phyloP scores from a whole-genome alignment of 371 early-diverging fungal species.

The Mucor irregularis region DNA sequence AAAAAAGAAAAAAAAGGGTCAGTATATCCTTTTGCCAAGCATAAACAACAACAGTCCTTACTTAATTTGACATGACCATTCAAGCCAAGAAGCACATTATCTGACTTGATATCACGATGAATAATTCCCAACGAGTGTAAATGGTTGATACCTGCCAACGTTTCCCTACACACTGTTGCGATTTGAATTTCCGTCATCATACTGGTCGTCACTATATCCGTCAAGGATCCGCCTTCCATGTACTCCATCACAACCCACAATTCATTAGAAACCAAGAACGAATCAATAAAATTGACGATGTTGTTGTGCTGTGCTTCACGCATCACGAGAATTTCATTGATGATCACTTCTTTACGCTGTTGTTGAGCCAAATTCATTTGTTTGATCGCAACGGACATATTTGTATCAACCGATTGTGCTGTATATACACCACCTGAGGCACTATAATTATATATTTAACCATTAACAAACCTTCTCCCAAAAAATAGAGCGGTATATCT shows the following conservation, averaged over 20 bases:
- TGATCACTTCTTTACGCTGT: slow-evolving; percentile 87
- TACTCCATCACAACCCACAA: slow-evolving; percentile 91
- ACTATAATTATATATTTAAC: slow-evolving; percentile 17
- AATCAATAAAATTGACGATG: slow-evolving; percentile 88
- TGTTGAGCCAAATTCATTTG: slow-evolving; percentile 90
- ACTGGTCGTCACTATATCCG: slow-evolving; percentile 78
- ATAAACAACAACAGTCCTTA: slow-evolving; percentile 21
- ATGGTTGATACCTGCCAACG: slow-evolving; percentile 53
- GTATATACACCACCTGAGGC: slow-evolving; percentile 69
- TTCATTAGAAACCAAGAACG: slow-evolving; percentile 73
- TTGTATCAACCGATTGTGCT: slow-evolving; percentile 66
- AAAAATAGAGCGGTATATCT: neutral
- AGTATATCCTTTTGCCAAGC: neutral
- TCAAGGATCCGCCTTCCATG: slow-evolving; percentile 90
- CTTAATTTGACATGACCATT: slow-evolving; percentile 85
- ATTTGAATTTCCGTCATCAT: slow-evolving; percentile 90
- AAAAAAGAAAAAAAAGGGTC: slow-evolving; percentile 4
- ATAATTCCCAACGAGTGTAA: slow-evolving; percentile 87
- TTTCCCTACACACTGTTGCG: slow-evolving; percentile 81
- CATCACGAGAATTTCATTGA: slow-evolving; percentile 89
- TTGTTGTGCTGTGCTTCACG: slow-evolving; percentile 75
- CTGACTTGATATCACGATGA: slow-evolving; percentile 94
- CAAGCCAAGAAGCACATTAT: slow-evolving; percentile 85
- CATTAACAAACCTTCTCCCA: neutral
- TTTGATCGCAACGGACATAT: slow-evolving; percentile 78